Percentiles rank a stretch among this genome's conserved stretches.
These are phyloP conservation scores for Linnemannia zychae DNA, from an alignment of 192 early-diverging fungal species.

Conservation along the genomic window DNA sequence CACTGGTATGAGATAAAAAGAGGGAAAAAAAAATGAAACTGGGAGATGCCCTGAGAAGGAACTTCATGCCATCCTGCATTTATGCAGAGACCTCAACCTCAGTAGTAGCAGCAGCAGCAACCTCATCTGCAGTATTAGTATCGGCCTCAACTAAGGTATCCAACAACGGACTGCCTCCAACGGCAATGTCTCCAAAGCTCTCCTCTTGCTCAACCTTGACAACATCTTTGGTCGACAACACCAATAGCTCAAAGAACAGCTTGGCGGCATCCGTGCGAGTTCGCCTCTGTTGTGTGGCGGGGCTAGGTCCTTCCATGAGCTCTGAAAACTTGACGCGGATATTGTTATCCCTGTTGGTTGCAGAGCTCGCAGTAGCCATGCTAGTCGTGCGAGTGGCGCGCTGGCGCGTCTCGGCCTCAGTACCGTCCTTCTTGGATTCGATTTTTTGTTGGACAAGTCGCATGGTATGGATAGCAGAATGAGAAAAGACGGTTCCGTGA, in stretches of 20 bases:
- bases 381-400: slow-evolving; percentile 38
- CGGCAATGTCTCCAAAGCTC: slow-evolving; percentile 87
- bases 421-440: slow-evolving; percentile 47
- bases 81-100: slow-evolving; percentile 2
- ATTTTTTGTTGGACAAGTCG: slow-evolving; percentile 64
- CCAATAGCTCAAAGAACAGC: slow-evolving; percentile 94
- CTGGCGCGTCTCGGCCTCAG: slow-evolving; percentile 11
- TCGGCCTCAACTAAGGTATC: slow-evolving; percentile 47
- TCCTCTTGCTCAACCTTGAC: slow-evolving; percentile 83
- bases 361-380: slow-evolving; percentile 33
- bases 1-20: background rate
- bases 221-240: slow-evolving; percentile 89
- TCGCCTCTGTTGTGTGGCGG: slow-evolving; percentile 51
- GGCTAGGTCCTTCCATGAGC: slow-evolving; percentile 27
- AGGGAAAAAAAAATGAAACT: background rate
- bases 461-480: slow-evolving; percentile 75
- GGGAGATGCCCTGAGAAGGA: background rate
- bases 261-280: slow-evolving; percentile 80
- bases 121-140: slow-evolving; percentile 15
- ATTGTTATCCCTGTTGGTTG: slow-evolving; percentile 29
- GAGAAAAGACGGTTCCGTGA: slow-evolving; percentile 64
- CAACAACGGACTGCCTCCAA: slow-evolving; percentile 65
- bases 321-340: slow-evolving; percentile 37
- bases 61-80: background rate
- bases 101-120: background rate